Evolutionary conservation across 768 basidiomycete genomes (phyloP), one percentile per base, ranked within the genome.

Genomic region (Tylopilus plumbeoviolaceoides): DNA sequence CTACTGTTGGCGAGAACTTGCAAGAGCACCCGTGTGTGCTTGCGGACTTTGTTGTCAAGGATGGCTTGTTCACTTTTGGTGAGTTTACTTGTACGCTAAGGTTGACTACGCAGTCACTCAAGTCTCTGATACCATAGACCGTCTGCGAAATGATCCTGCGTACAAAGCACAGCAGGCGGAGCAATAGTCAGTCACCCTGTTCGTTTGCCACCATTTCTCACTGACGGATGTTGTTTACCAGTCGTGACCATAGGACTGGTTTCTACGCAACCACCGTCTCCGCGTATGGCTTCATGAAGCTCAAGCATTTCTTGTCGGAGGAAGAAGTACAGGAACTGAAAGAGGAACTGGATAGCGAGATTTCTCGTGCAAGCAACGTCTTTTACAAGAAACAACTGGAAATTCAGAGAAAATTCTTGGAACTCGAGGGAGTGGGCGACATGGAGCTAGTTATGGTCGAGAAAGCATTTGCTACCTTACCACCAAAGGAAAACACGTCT

Each of bases 381-480:
- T 51, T 61, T 31, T 14, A 62, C 50, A 62, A 50, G 48, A 48
- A 28, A 39, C 60, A 61, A 23, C 42, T 61, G 7, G 50, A 31
- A 40, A 51, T 55, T 44, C 60, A 61, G 30, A 54, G 44, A 27
- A 8, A 10, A 27, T 61, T 51, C 25, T 12, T 61, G 0, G 49
- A 47, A 1, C 7, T 40, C 21, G 46, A 28, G 2, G 56, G 40
- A 5, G 50, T 61, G 7, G 60, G 59, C 2, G 33, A 61, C 17
- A 15, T 61, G 49, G 60, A 61, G 33, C 56, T 61, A 20, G 47
- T 54, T 41, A 62, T 61, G 59, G 36, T 62, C 8, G 56, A 56
- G 5, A 51, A 59, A 23, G 51, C 38, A 11, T 62, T 62, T 7
- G 44, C 33, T 18, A 38, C 38, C 36, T 55, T 52, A 5, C 11